Conservation (phyloP, 352 stramenopile species). For the Globisporangium emineosum region DNA sequence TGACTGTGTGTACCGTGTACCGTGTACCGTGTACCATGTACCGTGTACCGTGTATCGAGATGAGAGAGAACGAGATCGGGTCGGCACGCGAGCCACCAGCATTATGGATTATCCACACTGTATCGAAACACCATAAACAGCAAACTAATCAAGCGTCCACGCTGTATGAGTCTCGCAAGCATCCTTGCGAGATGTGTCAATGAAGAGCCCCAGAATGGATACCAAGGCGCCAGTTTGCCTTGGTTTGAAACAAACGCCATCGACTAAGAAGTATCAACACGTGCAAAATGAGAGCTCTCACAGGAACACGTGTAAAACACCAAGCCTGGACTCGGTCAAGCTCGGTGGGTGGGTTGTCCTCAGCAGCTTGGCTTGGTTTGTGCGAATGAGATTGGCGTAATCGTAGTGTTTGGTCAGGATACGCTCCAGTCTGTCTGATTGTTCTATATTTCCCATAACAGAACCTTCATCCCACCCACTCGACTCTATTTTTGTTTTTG, state of each 20-base stretch:
- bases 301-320: background rate
- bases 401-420: constrained; percentile 8
- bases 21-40: background rate
- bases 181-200: background rate
- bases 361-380: background rate
- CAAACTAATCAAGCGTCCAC: background rate
- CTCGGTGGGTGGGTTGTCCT: constrained; percentile 6
- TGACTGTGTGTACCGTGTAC: too few relatives aligned
- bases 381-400: constrained; percentile 13
- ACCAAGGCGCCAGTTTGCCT: too few relatives aligned
- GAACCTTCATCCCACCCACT: background rate
- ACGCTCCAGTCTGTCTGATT: background rate
- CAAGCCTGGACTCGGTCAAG: background rate
- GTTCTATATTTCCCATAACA: constrained; percentile 5
- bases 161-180: background rate
- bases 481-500: too few relatives aligned
- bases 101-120: background rate
- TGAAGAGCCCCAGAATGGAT: background rate
- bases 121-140: background rate
- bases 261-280: background rate
- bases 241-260: background rate
- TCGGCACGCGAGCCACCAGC: background rate
- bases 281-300: background rate
- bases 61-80: background rate
- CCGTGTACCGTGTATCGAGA: too few relatives aligned